A percentile compares a stretch with the other conserved stretches of the same genome.
These are phyloP conservation scores for Collybiopsis confluens DNA, from an alignment of 768 basidiomycete species.

Conservation along the genomic window DNA sequence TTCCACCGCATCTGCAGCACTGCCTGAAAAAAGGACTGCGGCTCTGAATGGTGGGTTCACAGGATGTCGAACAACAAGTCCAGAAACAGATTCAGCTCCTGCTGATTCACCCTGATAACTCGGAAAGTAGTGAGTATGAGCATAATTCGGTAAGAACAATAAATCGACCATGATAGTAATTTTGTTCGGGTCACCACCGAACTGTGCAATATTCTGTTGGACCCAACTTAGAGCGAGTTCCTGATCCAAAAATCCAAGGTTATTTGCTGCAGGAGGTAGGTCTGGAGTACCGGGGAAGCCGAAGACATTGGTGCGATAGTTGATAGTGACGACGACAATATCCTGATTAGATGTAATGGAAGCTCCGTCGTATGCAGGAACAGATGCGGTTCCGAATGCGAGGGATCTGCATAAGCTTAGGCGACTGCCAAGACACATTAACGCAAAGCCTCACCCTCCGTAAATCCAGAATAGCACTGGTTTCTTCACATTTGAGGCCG, in stretches of 20 bases:
- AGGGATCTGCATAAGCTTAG: slow-evolving; percentile 10
- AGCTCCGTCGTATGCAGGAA: slow-evolving; percentile 5
- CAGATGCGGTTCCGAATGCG: slow-evolving; percentile 4
- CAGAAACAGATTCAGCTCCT: not conserved
- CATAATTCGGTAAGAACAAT: not conserved
- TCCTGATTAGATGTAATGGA: slow-evolving; percentile 11
- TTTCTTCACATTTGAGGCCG: not conserved
- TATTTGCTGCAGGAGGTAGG: slow-evolving; percentile 33
- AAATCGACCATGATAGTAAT: slow-evolving; percentile 29
- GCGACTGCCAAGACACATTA: not conserved
- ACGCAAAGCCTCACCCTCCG: slow-evolving; percentile 6
- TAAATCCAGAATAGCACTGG: slow-evolving; percentile 9
- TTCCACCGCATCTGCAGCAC: not conserved
- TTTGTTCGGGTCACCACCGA: slow-evolving; percentile 29
- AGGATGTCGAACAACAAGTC: not conserved
- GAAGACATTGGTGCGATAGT: slow-evolving; percentile 25
- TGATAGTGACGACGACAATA: slow-evolving; percentile 30
- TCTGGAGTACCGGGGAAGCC: slow-evolving; percentile 27
- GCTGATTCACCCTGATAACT: not conserved
- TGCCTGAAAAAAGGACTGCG: not conserved
- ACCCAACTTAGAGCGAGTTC: slow-evolving; percentile 37
- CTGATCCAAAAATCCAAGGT: slow-evolving; percentile 38
- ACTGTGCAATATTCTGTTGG: slow-evolving; percentile 29
- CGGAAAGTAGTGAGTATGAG: too few relatives aligned
- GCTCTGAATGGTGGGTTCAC: slow-evolving; percentile 1